These are phyloP conservation scores for Fusarium decemcellulare DNA, from an alignment of 2,329 filamentous ascomycete species.

Conservation along the genomic window DNA sequence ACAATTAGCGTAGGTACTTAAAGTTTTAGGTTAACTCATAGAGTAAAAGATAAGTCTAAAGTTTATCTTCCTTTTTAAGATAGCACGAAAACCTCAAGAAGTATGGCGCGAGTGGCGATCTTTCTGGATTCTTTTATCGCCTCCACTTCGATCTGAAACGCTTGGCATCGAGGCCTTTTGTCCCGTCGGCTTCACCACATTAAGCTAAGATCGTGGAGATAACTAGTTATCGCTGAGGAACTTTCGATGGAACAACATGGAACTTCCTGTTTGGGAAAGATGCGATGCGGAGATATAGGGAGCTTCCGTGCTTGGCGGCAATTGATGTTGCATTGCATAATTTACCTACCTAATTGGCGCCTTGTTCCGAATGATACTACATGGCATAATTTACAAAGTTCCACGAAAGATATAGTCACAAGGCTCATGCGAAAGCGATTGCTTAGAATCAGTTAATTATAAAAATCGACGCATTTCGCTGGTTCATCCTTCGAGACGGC, in stretches of 20 bases:
- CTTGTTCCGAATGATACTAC: constrained; percentile 9
- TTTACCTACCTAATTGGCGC: constrained; percentile 39
- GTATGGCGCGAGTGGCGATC: too few relatives aligned
- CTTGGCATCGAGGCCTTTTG: not conserved
- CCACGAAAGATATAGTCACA: not conserved
- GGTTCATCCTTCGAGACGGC: not conserved
- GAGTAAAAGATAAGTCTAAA: too few relatives aligned
- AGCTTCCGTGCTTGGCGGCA: constrained; percentile 34
- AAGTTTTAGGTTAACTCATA: too few relatives aligned
- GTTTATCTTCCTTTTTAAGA: too few relatives aligned
- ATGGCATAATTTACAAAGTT: constrained; percentile 37
- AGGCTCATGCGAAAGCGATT: not conserved
- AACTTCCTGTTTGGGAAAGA: constrained; percentile 36
- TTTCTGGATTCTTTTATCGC: too few relatives aligned
- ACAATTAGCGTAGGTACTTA: too few relatives aligned
- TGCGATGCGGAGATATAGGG: constrained; percentile 26
- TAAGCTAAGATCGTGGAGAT: not conserved
- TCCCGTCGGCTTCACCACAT: not conserved
- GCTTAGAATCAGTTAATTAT: constrained; percentile 5
- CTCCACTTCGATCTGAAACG: not conserved
- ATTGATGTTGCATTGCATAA: constrained; percentile 28
- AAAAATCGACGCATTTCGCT: not conserved
- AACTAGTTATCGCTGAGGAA: not conserved
- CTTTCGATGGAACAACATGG: not conserved
- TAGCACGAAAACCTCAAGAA: too few relatives aligned